A percentile compares a stretch with the other conserved stretches of the same genome.
These are phyloP conservation scores for Monilinia aucupariae DNA, from an alignment of 2,329 filamentous ascomycete species.

Conservation along the genomic window DNA sequence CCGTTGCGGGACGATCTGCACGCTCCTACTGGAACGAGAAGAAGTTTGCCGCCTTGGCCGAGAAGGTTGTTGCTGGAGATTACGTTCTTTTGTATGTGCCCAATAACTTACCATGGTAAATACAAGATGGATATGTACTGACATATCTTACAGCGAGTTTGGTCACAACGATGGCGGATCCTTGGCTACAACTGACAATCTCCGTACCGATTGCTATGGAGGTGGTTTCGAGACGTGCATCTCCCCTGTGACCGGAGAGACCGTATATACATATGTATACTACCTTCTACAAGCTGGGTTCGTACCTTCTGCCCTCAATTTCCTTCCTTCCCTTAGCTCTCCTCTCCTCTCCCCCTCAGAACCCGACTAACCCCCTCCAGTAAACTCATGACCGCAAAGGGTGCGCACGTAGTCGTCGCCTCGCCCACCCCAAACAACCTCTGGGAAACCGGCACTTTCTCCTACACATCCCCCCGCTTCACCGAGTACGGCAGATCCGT, in stretches of 20 bases:
- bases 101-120: background rate
- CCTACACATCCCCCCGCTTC: slow-evolving; percentile 47
- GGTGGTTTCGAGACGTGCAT: slow-evolving; percentile 43
- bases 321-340: background rate
- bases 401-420: slow-evolving; percentile 54
- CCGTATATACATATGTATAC: slow-evolving; percentile 32
- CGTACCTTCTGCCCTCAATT: background rate
- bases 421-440: slow-evolving; percentile 59
- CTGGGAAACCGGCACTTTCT: slow-evolving; percentile 51
- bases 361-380: slow-evolving; percentile 21
- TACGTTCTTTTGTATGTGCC: slow-evolving; percentile 47
- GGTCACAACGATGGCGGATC: slow-evolving; percentile 65
- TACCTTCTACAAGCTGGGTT: slow-evolving; percentile 23
- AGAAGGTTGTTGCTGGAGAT: slow-evolving; percentile 34
- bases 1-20: slow-evolving; percentile 60
- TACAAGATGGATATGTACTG: background rate
- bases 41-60: slow-evolving; percentile 54
- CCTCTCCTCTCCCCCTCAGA: background rate
- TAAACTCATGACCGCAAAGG: slow-evolving; percentile 42
- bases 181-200: slow-evolving; percentile 50
- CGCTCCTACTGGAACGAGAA: slow-evolving; percentile 62
- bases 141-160: slow-evolving; percentile 36
- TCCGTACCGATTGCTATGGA: slow-evolving; percentile 51
- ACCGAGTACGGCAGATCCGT: slow-evolving; percentile 49
- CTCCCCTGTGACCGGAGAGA: slow-evolving; percentile 43